Conservation (phyloP, 1,139 yeast genomes). For the Suhomyces bokatorum region DNA sequence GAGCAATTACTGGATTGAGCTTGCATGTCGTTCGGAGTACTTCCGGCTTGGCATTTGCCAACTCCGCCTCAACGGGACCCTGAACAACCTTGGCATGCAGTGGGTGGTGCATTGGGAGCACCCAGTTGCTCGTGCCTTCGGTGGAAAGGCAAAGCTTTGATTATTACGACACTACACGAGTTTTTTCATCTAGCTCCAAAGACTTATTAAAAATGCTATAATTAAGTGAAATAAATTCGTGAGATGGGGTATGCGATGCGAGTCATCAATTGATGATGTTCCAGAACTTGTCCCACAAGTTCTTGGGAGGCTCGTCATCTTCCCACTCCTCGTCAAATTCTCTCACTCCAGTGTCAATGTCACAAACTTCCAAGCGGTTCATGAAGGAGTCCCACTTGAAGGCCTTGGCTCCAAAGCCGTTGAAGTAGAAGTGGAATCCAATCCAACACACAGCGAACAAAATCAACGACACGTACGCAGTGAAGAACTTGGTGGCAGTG, state of each 20-base stretch:
- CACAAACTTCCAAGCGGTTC: constrained; percentile 54
- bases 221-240: not conserved
- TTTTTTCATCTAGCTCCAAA: too few relatives aligned
- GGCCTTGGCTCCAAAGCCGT: constrained; percentile 37
- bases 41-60: not conserved
- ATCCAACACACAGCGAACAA: constrained; percentile 55
- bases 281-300: constrained; percentile 59
- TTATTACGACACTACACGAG: too few relatives aligned
- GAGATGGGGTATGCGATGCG: too few relatives aligned
- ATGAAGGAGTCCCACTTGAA: constrained; percentile 36
- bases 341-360: constrained; percentile 61
- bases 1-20: not conserved
- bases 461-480: constrained; percentile 65
- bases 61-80: too few relatives aligned
- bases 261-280: constrained; percentile 16
- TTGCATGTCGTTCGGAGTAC: not conserved
- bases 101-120: too few relatives aligned
- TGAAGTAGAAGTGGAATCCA: constrained; percentile 51
- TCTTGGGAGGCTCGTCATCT: constrained; percentile 47
- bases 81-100: too few relatives aligned
- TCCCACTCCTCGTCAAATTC: constrained; percentile 55
- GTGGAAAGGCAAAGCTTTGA: too few relatives aligned
- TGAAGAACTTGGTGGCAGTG: constrained; percentile 56
- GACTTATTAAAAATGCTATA: constrained; percentile 2
- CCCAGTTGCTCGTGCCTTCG: too few relatives aligned